Conservation (phyloP, 73 alveolate species). For the Stentor coeruleus region DNA sequence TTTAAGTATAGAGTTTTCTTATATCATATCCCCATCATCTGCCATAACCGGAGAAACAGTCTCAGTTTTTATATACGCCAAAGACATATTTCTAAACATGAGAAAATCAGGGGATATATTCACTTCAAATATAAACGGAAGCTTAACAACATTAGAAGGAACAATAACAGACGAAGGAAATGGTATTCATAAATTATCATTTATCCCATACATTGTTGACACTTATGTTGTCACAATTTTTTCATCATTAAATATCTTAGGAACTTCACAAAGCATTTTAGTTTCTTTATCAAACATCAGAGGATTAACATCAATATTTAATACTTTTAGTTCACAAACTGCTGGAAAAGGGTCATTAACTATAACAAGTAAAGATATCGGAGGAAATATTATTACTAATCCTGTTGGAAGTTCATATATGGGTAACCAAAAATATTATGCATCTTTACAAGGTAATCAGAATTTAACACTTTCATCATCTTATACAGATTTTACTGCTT, state of each 20-base stretch:
- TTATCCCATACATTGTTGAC: background rate
- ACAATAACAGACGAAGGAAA: background rate
- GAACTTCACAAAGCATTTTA: background rate
- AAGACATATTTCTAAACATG: background rate
- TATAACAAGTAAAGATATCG: background rate
- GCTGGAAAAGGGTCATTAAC: background rate
- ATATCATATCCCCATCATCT: background rate
- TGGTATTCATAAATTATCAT: background rate
- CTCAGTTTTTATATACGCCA: background rate
- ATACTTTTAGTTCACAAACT: background rate
- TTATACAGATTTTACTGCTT: background rate
- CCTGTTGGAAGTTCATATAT: background rate
- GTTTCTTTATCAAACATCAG: background rate
- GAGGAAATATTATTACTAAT: conserved; percentile 7
- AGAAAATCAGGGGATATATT: background rate
- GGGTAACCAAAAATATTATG: conserved; percentile 5
- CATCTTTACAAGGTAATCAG: background rate
- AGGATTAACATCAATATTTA: background rate
- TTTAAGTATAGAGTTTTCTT: background rate
- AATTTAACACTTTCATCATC: background rate
- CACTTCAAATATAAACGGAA: background rate
- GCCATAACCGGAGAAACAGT: background rate
- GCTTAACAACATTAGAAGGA: background rate
- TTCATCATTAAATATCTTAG: background rate
- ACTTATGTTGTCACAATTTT: background rate